Evolutionary conservation across 768 basidiomycete genomes (phyloP), one percentile per base, ranked within the genome.

Genomic region (Trametes sanguinea): DNA sequence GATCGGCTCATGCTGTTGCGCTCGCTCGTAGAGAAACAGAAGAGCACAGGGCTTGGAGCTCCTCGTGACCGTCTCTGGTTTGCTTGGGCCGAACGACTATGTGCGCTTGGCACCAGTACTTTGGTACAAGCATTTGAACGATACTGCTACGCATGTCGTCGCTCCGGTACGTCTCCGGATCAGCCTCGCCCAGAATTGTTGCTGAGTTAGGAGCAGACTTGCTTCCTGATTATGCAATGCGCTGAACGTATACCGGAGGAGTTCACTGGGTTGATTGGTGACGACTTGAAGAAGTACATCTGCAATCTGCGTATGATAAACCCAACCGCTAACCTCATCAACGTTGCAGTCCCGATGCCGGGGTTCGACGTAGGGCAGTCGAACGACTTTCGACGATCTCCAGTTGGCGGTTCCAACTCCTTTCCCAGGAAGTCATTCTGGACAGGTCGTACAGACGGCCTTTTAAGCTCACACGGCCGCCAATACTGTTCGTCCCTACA

Each of bases 401-500:
- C 50, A 85, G 85, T 57, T 87, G 87, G 84, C 81, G 90, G 27
- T 88, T 84, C 66, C 88, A 91, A 69, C 77, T 92, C 37, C 72
- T 85, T 52, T 81, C 84, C 3, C 88, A 88, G 68, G 80, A 79
- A 42, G 80, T 85, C 46, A 73, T 90, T 27, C 71, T 78, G 3
- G 89, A 91, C 69, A 81, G 85, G 44, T 74, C 75, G 0, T 85
- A 84, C 65, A 82, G 88, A 27, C 72, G 81, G 4, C 85, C 89
- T 0, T 92, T 93, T 76, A 89, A 85, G 67, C 71, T 86, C 16
- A 81, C 85, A n/a, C 80, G 87, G n/a, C 82, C 80, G 8, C 86
- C 86, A 1, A 78, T 92, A n/a, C 76, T 86, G 0, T 93, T 91
- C 66, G 81, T 90, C 11, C 82, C 89, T 0, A 89, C 88, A 0